phyloP scores from a whole-genome alignment of 2,329 filamentous ascomycete species.

The Dissoconium aciculare region DNA sequence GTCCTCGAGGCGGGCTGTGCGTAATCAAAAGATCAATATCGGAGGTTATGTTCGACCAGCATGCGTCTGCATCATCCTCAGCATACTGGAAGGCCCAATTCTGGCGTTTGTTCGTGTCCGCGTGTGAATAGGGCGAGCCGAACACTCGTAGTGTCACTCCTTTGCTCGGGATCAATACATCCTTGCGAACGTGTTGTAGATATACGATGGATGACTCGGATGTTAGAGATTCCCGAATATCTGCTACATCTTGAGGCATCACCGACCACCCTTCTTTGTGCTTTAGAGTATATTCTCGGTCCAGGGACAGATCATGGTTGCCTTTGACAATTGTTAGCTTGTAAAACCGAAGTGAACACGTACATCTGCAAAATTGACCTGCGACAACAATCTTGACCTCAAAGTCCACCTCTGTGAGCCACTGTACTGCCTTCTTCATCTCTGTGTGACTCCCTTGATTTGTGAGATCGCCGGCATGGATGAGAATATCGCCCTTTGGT shows the following conservation, averaged over 20 bases:
- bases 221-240: conserved; percentile 41
- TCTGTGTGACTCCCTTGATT: conserved; percentile 50
- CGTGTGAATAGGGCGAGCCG: conserved; percentile 52
- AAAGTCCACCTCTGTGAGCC: conserved; percentile 53
- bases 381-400: conserved; percentile 57
- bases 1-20: conserved; percentile 49
- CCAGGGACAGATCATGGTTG: conserved; percentile 62
- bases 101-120: conserved; percentile 9
- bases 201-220: conserved; percentile 44
- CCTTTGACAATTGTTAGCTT: conserved; percentile 32
- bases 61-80: conserved; percentile 22
- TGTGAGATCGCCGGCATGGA: conserved; percentile 63
- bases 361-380: conserved; percentile 30
- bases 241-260: conserved; percentile 31
- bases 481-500: conserved; percentile 56
- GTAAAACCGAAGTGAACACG: conserved; percentile 2
- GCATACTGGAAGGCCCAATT: conserved; percentile 56
- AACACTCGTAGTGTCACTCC: conserved; percentile 51
- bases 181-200: conserved; percentile 43
- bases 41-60: conserved; percentile 49
- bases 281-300: conserved; percentile 25
- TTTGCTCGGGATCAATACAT: conserved; percentile 44
- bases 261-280: conserved; percentile 16
- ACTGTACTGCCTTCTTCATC: conserved; percentile 46
- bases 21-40: conserved; percentile 54